phyloP scores from a whole-genome alignment of 768 basidiomycete species.

The Russula brevipes region DNA sequence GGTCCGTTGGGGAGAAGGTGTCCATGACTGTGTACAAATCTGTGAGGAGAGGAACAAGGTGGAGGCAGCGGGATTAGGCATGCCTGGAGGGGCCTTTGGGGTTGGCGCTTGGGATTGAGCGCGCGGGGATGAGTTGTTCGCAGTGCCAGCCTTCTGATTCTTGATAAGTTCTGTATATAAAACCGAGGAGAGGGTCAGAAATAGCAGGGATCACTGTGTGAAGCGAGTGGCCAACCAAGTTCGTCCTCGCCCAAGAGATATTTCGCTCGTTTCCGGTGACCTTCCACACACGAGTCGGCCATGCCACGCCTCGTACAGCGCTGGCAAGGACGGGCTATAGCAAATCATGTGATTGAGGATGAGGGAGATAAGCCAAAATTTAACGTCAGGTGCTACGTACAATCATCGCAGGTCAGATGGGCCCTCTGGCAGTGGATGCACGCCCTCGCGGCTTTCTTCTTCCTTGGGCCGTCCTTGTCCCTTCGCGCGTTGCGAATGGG shows the following conservation, averaged over 20 bases:
- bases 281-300: slow-evolving; percentile 83
- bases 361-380: slow-evolving; percentile 8
- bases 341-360: slow-evolving; percentile 18
- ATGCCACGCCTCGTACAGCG: slow-evolving; percentile 94
- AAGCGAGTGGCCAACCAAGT: slow-evolving; percentile 52
- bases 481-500: slow-evolving; percentile 40
- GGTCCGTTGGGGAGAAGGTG: slow-evolving; percentile 47
- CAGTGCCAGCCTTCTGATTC: slow-evolving; percentile 11
- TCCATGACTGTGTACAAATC: slow-evolving; percentile 8
- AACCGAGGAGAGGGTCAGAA: neutral
- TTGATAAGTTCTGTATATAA: slow-evolving; percentile 18
- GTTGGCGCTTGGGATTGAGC: slow-evolving; percentile 13
- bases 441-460: slow-evolving; percentile 92
- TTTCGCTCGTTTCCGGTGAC: slow-evolving; percentile 96
- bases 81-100: slow-evolving; percentile 8
- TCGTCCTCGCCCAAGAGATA: slow-evolving; percentile 94
- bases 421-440: slow-evolving; percentile 97
- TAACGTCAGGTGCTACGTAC: slow-evolving; percentile 45
- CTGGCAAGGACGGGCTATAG: slow-evolving; percentile 87
- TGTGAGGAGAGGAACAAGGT: neutral
- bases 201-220: slow-evolving; percentile 20
- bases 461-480: slow-evolving; percentile 75
- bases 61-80: neutral
- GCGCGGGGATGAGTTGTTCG: slow-evolving; percentile 2
- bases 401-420: slow-evolving; percentile 97